These are phyloP conservation scores for Apiotrichum gracile DNA, from an alignment of 1,284 basidiomycete species.

Conservation along the genomic window DNA sequence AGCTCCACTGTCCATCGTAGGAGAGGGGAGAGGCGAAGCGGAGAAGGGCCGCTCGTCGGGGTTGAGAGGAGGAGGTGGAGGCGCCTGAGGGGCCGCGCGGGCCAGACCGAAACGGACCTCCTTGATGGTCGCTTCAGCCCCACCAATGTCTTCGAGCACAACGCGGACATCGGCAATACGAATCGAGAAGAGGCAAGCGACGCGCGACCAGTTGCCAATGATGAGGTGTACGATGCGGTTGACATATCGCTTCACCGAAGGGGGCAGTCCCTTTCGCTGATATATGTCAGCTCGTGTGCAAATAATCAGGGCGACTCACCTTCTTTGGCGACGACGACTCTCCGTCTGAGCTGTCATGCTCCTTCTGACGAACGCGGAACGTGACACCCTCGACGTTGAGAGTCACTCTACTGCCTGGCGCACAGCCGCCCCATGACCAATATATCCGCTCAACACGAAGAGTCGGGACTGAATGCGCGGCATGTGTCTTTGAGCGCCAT, in stretches of 20 bases:
- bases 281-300: background rate
- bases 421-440: constrained; percentile 32
- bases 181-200: constrained; percentile 32
- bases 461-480: constrained; percentile 18
- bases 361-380: constrained; percentile 16
- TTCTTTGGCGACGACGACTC: constrained; percentile 2
- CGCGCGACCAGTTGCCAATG: constrained; percentile 34
- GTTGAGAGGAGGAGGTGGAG: background rate
- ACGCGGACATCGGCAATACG: constrained; percentile 30
- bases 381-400: constrained; percentile 37
- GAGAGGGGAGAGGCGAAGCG: background rate
- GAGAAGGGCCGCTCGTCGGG: background rate
- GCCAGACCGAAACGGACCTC: constrained; percentile 23
- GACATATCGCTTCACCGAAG: constrained; percentile 3
- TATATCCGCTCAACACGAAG: constrained; percentile 29
- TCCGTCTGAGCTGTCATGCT: background rate
- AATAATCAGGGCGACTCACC: background rate
- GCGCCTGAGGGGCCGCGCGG: background rate
- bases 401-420: constrained; percentile 22
- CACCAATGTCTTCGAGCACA: constrained; percentile 35
- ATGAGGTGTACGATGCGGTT: constrained; percentile 20
- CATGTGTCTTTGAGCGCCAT: constrained; percentile 25
- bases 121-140: constrained; percentile 24
- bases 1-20: background rate
- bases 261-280: constrained; percentile 5